A percentile compares a stretch with the other conserved stretches of the same genome.
These are phyloP conservation scores for Apiospora hydei DNA, from an alignment of 2,329 filamentous ascomycete genomes.

Conservation along the genomic window DNA sequence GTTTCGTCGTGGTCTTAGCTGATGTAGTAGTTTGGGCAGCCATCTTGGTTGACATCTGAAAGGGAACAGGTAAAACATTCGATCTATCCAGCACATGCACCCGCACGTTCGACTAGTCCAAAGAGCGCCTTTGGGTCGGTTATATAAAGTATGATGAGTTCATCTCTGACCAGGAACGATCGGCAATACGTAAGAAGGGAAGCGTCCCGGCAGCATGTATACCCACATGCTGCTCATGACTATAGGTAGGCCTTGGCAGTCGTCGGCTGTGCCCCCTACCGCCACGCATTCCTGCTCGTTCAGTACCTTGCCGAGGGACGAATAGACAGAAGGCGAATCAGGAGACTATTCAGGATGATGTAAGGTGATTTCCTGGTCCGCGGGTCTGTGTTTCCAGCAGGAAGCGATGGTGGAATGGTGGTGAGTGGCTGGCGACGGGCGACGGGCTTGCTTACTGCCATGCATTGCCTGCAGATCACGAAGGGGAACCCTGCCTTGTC, in stretches of 20 bases:
- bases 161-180: background rate
- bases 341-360: slow-evolving; percentile 9
- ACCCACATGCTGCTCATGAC: background rate
- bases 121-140: background rate
- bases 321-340: background rate
- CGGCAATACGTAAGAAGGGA: background rate
- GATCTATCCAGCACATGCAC: background rate
- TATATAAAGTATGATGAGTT: slow-evolving; percentile 3
- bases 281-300: background rate
- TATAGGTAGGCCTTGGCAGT: background rate
- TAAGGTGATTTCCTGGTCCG: slow-evolving; percentile 5
- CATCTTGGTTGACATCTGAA: background rate
- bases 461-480: slow-evolving; percentile 10
- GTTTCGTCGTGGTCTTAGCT: slow-evolving; percentile 13
- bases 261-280: background rate
- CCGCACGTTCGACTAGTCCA: background rate
- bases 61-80: background rate
- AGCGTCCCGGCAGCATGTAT: background rate
- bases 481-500: background rate
- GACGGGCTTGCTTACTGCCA: slow-evolving; percentile 4
- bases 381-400: background rate
- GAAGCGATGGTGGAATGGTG: background rate
- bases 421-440: slow-evolving; percentile 1
- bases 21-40: background rate
- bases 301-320: background rate